Evolutionary conservation across 805 yeast genomes (phyloP), one percentile per base, ranked within the genome.

Genomic region (Isabelozyma rhagii): DNA sequence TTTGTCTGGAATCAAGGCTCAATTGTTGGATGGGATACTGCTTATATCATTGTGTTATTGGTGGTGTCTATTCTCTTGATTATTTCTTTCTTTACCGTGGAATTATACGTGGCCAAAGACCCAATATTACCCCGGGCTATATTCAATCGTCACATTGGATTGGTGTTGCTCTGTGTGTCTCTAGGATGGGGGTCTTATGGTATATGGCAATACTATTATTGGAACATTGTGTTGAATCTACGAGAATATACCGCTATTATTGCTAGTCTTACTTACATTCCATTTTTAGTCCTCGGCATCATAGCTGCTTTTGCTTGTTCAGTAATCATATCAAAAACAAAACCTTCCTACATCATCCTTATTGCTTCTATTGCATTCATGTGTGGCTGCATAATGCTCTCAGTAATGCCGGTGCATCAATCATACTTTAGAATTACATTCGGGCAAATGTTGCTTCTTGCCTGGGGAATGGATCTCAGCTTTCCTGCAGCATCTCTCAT

Each of bases 151-250:
- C 74, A 78, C 43, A 72, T 77, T 21, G 71, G 77, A 0, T 60
- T 83, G 50, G 79, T 84, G 1, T 66, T 87, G 41, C 56, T 66
- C 1, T 72, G 81, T 41, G 68, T 85, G 36, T 72, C 80, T 3
- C 66, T 82, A 5, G 93, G 93, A 0, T 87, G 94, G 94, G 85
- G 89, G 1, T 78, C 87, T 15, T 87, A 87, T 67, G 91, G 93
- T 2, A 72, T 85, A 27, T 85, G 87, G 83, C 71, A 83, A n/a
- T 85, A 72, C 58, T 87, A 84, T 64, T 78, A 78, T 51, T 82
- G 80, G 75, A 71, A 75, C 27, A 75, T 82, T 44, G 56, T 78
- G 29, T 57, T 79, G 47, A 78, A 81, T 47, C 58, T 86, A 27
- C 72, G 85, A n/a, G 60, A 71, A 8, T 75, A 79, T 50, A 57